Evolutionary conservation across 768 basidiomycete genomes (phyloP).

Genomic region (Suillus alpinus): DNA sequence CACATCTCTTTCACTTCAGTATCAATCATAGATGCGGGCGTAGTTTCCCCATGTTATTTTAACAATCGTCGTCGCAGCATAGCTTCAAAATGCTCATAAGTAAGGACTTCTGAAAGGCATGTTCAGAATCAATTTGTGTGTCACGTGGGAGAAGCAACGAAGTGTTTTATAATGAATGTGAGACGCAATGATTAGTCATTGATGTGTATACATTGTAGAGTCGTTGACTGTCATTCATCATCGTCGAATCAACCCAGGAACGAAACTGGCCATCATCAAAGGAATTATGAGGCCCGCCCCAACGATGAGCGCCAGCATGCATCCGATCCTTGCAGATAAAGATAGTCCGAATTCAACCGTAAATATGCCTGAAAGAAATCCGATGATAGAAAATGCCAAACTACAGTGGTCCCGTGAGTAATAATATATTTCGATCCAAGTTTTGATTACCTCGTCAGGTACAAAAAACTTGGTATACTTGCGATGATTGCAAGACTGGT

Average conservation of each 20-base stretch:
- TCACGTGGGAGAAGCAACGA: too few relatives aligned
- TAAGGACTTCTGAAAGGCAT: too few relatives aligned
- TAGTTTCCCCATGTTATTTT: conserved; percentile 9
- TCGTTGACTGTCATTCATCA: too few relatives aligned
- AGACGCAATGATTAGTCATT: too few relatives aligned
- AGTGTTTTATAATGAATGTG: too few relatives aligned
- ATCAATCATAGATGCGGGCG: conserved; percentile 1
- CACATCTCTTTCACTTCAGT: conserved; percentile 16
- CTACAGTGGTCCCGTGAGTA: neutral
- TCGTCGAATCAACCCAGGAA: neutral
- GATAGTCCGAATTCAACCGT: neutral
- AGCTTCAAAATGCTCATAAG: conserved; percentile 14
- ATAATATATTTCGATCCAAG: neutral
- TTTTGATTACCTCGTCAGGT: neutral
- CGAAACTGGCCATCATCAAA: neutral
- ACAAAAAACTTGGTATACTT: neutral
- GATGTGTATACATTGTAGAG: too few relatives aligned
- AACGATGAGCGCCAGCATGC: neutral
- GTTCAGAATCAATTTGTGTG: too few relatives aligned
- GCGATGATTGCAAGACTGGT: neutral
- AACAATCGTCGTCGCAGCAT: conserved; percentile 10
- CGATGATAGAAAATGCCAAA: neutral
- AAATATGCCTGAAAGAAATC: neutral
- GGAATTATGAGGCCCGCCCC: neutral
- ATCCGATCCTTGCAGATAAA: neutral